These are phyloP conservation scores for Entomortierella lignicola DNA, from an alignment of 192 early-diverging fungal genomes.

Conservation along the genomic window DNA sequence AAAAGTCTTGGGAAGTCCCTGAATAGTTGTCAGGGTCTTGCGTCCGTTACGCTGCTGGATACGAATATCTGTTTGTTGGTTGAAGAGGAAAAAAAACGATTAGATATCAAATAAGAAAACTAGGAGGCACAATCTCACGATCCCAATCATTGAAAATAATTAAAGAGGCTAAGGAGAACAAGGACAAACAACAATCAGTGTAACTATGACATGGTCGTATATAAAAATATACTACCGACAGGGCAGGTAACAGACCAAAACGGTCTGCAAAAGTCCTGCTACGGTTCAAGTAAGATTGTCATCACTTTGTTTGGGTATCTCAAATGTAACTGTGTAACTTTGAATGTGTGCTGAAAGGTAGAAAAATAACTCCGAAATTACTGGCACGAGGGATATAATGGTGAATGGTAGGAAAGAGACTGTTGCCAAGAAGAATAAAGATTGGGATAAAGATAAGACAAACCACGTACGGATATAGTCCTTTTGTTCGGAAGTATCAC, in stretches of 20 bases:
- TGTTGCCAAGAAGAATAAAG: no score
- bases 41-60: slow-evolving; percentile 97
- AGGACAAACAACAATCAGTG: slow-evolving; percentile 25
- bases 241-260: slow-evolving; percentile 50
- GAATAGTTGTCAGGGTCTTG: slow-evolving; percentile 96
- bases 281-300: slow-evolving; percentile 34
- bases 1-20: slow-evolving; percentile 87
- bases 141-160: not conserved
- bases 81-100: not conserved
- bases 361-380: no score
- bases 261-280: slow-evolving; percentile 45
- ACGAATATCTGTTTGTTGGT: slow-evolving; percentile 84
- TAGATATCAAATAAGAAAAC: not conserved
- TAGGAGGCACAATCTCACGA: no score
- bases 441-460: slow-evolving; percentile 4
- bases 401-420: no score
- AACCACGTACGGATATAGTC: slow-evolving; percentile 60
- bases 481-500: slow-evolving; percentile 54
- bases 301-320: slow-evolving; percentile 37
- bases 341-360: no score
- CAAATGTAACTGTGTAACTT: not conserved
- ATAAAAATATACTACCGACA: slow-evolving; percentile 41
- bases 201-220: slow-evolving; percentile 51
- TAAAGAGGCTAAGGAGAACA: not conserved
- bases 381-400: no score